Conservation (phyloP, 345 rosid genomes). For the Eucalyptus caleyi region DNA sequence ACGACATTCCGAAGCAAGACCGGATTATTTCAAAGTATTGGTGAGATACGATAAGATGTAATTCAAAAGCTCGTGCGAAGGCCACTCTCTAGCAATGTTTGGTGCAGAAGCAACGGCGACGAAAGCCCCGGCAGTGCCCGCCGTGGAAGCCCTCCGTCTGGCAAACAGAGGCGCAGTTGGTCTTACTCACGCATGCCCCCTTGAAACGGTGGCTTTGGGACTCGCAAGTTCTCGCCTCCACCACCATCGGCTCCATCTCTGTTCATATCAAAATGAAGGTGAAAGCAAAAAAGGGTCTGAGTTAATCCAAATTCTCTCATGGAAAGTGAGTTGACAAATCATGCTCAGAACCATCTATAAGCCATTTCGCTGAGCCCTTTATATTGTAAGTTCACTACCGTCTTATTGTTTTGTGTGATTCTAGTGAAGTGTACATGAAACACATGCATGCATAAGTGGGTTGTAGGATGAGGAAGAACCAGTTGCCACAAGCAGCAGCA, state of each 20-base stretch:
- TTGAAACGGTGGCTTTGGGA: conserved; percentile 22
- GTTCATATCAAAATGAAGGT: background rate
- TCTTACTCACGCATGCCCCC: conserved; percentile 10
- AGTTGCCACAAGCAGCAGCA: background rate
- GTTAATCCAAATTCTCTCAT: background rate
- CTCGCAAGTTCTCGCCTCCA: conserved; percentile 26
- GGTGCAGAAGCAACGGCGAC: conserved; percentile 30
- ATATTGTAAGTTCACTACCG: background rate
- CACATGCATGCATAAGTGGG: background rate
- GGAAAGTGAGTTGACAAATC: background rate
- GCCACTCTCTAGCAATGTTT: conserved; percentile 3
- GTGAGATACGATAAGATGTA: background rate
- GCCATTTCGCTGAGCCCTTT: background rate
- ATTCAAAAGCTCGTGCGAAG: background rate
- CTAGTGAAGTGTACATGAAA: background rate
- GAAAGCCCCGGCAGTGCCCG: conserved; percentile 28
- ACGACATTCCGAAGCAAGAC: background rate
- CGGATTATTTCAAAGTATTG: background rate
- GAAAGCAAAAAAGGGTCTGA: background rate
- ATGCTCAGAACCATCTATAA: background rate
- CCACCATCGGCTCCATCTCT: background rate
- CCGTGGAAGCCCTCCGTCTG: conserved; percentile 21
- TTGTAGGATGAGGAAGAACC: background rate
- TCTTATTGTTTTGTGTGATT: background rate
- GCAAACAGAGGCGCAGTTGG: conserved; percentile 23